Percentiles rank a stretch among this genome's conserved stretches.
Conservation (phyloP, 2,329 filamentous ascomycete genomes). For the Stagonosporopsis tanaceti region DNA sequence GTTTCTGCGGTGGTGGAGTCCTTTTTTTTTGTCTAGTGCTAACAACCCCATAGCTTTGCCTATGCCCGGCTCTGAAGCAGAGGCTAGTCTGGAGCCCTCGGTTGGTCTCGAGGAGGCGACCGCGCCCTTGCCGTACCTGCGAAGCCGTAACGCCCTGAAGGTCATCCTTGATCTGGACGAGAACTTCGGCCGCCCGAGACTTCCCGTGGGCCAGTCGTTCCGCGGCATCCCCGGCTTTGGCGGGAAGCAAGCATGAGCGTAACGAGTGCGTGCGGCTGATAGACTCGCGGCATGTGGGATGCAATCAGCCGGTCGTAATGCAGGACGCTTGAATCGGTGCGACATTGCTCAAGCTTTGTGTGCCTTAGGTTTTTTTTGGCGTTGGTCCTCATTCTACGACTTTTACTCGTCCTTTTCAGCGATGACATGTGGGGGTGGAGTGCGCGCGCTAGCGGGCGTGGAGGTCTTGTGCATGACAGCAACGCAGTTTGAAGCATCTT, state of each 20-base stretch:
- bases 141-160: slow-evolving; percentile 91
- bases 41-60: slow-evolving; percentile 64
- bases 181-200: slow-evolving; percentile 81
- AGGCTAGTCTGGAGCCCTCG: slow-evolving; percentile 65
- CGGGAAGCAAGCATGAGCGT: slow-evolving; percentile 38
- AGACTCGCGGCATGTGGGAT: slow-evolving; percentile 33
- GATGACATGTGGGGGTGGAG: slow-evolving; percentile 24
- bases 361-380: slow-evolving; percentile 39
- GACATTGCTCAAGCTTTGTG: slow-evolving; percentile 37
- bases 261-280: slow-evolving; percentile 28
- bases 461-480: slow-evolving; percentile 28
- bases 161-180: slow-evolving; percentile 94
- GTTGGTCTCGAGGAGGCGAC: slow-evolving; percentile 70
- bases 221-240: slow-evolving; percentile 49
- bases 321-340: slow-evolving; percentile 29
- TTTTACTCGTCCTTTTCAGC: slow-evolving; percentile 31
- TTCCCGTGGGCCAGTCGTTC: slow-evolving; percentile 55
- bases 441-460: slow-evolving; percentile 17
- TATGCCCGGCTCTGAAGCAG: slow-evolving; percentile 70
- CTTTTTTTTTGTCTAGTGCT: background rate
- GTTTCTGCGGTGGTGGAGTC: too few relatives aligned
- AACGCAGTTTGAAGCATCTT: slow-evolving; percentile 21
- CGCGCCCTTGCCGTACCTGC: slow-evolving; percentile 69
- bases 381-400: slow-evolving; percentile 25
- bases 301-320: slow-evolving; percentile 40